Evolutionary conservation across 306 rosid genomes (phyloP).

Genomic region (Clitoria ternatea): DNA sequence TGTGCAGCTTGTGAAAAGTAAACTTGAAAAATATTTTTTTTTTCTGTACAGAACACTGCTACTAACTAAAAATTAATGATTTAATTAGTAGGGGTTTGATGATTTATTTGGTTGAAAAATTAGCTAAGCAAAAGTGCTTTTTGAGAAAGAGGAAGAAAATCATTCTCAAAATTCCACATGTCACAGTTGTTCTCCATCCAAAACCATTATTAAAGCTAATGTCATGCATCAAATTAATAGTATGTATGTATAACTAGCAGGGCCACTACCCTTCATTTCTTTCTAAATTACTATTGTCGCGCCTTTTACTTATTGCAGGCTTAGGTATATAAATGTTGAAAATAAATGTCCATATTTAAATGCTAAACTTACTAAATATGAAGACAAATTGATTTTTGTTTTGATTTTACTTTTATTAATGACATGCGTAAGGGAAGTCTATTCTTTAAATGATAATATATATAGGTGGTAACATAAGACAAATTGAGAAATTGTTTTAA

Average conservation of each 20-base stretch:
- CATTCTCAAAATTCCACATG: conserved; percentile 21
- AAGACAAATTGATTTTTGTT: neutral
- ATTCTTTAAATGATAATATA: neutral
- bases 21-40: neutral
- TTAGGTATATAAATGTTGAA: neutral
- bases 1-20: neutral
- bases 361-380: neutral
- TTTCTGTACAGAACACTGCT: neutral
- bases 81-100: neutral
- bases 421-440: conserved; percentile 10
- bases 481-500: conserved; percentile 35
- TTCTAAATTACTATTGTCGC: neutral
- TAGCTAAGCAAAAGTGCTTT: conserved; percentile 18
- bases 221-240: conserved; percentile 26
- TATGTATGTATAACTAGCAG: conserved; percentile 27
- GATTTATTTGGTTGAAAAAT: neutral
- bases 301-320: neutral
- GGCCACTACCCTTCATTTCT: neutral
- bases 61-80: neutral
- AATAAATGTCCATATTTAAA: conserved; percentile 16
- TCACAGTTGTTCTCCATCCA: conserved; percentile 51
- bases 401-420: neutral
- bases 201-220: conserved; percentile 21
- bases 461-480: conserved; percentile 21
- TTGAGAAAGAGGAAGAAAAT: neutral